Conservation (phyloP, 2,329 filamentous ascomycete species). For the Diplodia sapinea region DNA sequence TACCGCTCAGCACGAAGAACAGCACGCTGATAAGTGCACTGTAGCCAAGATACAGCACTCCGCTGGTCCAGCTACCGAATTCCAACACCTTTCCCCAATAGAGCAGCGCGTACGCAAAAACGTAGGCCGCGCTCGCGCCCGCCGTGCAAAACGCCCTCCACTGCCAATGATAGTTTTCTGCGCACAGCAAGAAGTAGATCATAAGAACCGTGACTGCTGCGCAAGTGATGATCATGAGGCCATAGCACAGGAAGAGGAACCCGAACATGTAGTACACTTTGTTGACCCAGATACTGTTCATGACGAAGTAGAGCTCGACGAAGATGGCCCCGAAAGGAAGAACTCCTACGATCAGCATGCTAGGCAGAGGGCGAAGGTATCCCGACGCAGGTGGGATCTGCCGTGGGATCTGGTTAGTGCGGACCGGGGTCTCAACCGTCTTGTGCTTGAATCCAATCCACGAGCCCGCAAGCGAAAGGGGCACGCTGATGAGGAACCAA, state of each 20-base stretch:
- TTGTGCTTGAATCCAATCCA: constrained; percentile 85
- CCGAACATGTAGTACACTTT: constrained; percentile 99
- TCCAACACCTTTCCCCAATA: constrained; percentile 91
- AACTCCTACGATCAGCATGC: constrained; percentile 89
- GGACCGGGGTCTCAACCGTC: constrained; percentile 78
- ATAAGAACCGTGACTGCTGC: constrained; percentile 91
- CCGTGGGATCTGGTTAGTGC: constrained; percentile 96
- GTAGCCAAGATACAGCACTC: constrained; percentile 92
- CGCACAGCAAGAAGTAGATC: constrained; percentile 94
- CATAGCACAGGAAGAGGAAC: constrained; percentile 97
- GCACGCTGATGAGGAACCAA: constrained; percentile 97
- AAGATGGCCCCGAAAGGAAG: constrained; percentile 97
- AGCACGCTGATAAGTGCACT: constrained; percentile 86
- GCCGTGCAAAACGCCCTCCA: constrained; percentile 94
- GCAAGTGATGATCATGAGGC: constrained; percentile 93
- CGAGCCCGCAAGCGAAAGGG: constrained; percentile 85
- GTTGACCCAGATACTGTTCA: constrained; percentile 98
- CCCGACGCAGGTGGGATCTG: constrained; percentile 87
- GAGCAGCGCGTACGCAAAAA: constrained; percentile 87
- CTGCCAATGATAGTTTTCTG: constrained; percentile 99
- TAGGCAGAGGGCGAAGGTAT: constrained; percentile 85
- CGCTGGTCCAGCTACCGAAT: constrained; percentile 82
- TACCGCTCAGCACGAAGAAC: constrained; percentile 93
- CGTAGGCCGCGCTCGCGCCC: constrained; percentile 87
- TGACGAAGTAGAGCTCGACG: constrained; percentile 98